Percentiles rank a stretch among this genome's conserved stretches.
Evolutionary conservation across 2,329 filamentous ascomycete species (phyloP).

Genomic region (Phialophora tarda): DNA sequence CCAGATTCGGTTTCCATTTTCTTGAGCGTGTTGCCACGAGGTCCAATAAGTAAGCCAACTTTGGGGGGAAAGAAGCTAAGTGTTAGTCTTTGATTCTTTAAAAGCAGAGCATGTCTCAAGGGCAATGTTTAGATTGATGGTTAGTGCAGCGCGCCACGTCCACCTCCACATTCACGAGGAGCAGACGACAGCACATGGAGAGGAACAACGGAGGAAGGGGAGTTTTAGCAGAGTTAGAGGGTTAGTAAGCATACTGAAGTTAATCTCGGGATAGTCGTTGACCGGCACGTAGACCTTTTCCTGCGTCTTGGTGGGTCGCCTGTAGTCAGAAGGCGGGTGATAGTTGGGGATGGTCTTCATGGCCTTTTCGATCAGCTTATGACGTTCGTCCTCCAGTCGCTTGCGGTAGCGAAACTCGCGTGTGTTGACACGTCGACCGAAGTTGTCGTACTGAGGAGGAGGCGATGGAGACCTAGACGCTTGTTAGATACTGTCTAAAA

Average conservation of each 20-base stretch:
- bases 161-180: slow-evolving; percentile 27
- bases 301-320: slow-evolving; percentile 98
- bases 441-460: slow-evolving; percentile 97
- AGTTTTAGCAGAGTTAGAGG: slow-evolving; percentile 79
- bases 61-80: slow-evolving; percentile 77
- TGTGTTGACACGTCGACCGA: slow-evolving; percentile 98
- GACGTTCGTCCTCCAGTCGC: slow-evolving; percentile 95
- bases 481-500: slow-evolving; percentile 28
- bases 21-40: slow-evolving; percentile 99
- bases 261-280: slow-evolving; percentile 99
- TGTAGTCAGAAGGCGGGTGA: slow-evolving; percentile 96
- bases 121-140: slow-evolving; percentile 40
- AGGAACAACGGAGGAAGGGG: slow-evolving; percentile 52
- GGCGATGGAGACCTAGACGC: slow-evolving; percentile 83
- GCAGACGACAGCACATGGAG: slow-evolving; percentile 39
- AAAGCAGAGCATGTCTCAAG: slow-evolving; percentile 40
- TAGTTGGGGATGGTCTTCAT: slow-evolving; percentile 99
- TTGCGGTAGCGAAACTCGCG: slow-evolving; percentile 98
- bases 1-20: slow-evolving; percentile 98
- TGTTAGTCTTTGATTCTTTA: slow-evolving; percentile 74
- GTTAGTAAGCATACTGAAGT: slow-evolving; percentile 99
- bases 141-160: slow-evolving; percentile 44
- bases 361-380: slow-evolving; percentile 97
- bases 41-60: slow-evolving; percentile 99
- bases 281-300: slow-evolving; percentile 99